These are phyloP conservation scores for Hericium alpestre DNA, from an alignment of 768 basidiomycete genomes.

Conservation along the genomic window DNA sequence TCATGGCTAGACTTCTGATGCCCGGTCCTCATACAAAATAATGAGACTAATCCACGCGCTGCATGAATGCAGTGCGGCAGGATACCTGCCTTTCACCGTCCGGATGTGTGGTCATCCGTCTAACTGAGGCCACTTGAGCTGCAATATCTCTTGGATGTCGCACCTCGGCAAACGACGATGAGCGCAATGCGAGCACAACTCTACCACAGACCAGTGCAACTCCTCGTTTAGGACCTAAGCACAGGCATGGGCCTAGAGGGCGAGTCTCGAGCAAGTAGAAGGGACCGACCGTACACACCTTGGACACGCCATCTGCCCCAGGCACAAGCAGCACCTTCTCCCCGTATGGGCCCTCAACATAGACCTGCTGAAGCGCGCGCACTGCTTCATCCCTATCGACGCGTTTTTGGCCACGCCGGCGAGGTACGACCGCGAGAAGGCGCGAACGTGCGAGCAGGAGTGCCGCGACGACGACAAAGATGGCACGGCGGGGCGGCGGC, in stretches of 20 bases:
- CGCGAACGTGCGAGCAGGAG: background rate
- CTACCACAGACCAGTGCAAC: no score
- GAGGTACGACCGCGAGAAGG: background rate
- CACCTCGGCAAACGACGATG: background rate
- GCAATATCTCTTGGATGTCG: background rate
- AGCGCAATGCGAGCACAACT: background rate
- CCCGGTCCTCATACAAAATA: no score
- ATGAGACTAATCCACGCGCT: no score
- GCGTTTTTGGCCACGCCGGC: background rate
- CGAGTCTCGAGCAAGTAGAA: background rate
- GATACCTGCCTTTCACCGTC: no score
- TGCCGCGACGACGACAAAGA: background rate
- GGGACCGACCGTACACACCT: constrained; percentile 29
- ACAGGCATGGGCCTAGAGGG: no score
- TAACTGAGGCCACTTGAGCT: no score
- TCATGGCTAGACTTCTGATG: background rate
- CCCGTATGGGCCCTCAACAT: constrained; percentile 47
- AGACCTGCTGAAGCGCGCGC: constrained; percentile 52
- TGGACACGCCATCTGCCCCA: constrained; percentile 50
- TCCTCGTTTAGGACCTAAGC: background rate
- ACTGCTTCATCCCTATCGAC: constrained; percentile 23
- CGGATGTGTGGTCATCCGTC: no score
- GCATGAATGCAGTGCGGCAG: no score
- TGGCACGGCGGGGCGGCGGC: background rate
- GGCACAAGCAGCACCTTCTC: constrained; percentile 58